Conservation (phyloP, 441 rosid genomes). For the Gossypium laxum region DNA sequence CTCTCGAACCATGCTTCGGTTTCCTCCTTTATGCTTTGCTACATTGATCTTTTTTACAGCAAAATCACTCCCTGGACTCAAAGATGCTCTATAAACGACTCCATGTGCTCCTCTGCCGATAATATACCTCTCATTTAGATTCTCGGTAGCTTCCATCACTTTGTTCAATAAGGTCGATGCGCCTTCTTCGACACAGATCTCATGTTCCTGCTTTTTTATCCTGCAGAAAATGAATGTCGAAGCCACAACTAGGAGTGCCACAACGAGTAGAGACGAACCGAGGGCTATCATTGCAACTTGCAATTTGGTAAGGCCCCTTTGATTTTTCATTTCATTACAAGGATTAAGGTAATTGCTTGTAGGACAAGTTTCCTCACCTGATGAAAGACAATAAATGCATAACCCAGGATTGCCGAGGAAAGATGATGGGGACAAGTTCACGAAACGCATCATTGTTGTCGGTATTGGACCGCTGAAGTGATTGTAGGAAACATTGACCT, state of each 20-base stretch:
- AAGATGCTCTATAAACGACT: constrained; percentile 46
- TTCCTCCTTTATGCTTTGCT: constrained; percentile 37
- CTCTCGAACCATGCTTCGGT: constrained; percentile 51
- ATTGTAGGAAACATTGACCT: constrained; percentile 50
- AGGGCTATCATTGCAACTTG: constrained; percentile 33
- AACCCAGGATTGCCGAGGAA: constrained; percentile 50
- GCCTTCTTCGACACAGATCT: constrained; percentile 36
- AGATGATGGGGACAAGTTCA: constrained; percentile 36
- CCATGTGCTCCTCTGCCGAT: constrained; percentile 79
- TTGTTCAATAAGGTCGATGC: constrained; percentile 35
- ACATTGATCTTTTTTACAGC: constrained; percentile 56
- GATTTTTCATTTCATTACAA: constrained; percentile 25
- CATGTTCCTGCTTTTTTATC: constrained; percentile 25
- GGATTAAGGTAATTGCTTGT: constrained; percentile 25
- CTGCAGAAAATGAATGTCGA: constrained; percentile 20
- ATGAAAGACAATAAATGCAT: constrained; percentile 38
- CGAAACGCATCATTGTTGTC: constrained; percentile 24
- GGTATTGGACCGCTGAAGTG: constrained; percentile 67
- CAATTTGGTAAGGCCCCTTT: constrained; percentile 26
- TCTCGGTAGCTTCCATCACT: constrained; percentile 59
- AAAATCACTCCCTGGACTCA: constrained; percentile 33
- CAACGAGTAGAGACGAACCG: constrained; percentile 22
- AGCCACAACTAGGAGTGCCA: constrained; percentile 31
- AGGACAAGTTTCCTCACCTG: constrained; percentile 18
- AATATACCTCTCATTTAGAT: constrained; percentile 46